Conservation (phyloP, 345 rosid genomes). For the Ailanthus altissimus region DNA sequence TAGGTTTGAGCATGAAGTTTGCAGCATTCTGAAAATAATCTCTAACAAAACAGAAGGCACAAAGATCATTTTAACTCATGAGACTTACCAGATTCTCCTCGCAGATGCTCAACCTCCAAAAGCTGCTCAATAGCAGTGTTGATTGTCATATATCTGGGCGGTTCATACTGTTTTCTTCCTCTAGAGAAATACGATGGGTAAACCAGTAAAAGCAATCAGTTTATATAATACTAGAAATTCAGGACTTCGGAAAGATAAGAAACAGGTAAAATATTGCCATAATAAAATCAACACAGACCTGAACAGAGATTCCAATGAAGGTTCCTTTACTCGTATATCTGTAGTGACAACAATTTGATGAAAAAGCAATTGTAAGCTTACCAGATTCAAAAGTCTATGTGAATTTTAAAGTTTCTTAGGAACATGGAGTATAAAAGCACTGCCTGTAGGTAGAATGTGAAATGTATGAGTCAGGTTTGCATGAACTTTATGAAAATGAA, state of each 20-base stretch:
- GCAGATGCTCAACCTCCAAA: constrained; percentile 68
- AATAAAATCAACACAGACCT: constrained; percentile 40
- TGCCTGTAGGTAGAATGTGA: background rate
- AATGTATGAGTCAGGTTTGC: background rate
- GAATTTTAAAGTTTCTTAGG: constrained; percentile 1
- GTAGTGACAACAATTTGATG: constrained; percentile 14
- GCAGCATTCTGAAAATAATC: background rate
- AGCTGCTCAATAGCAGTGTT: constrained; percentile 91
- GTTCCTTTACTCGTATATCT: constrained; percentile 96
- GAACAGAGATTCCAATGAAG: constrained; percentile 82
- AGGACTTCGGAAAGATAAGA: background rate
- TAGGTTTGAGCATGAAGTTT: background rate
- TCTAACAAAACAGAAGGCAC: background rate
- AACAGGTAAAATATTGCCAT: background rate
- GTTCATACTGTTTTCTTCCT: constrained; percentile 81
- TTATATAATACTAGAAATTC: constrained; percentile 7
- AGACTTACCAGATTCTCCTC: constrained; percentile 57
- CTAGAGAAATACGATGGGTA: constrained; percentile 34
- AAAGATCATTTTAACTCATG: constrained; percentile 1
- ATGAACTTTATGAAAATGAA: background rate
- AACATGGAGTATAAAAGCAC: background rate
- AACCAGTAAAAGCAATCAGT: constrained; percentile 15
- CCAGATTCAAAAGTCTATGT: background rate
- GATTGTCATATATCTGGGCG: constrained; percentile 85
- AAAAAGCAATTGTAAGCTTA: constrained; percentile 2